Evolutionary conservation across 2,329 filamentous ascomycete genomes (phyloP).

Genomic region (Trichoderma oligosporum): DNA sequence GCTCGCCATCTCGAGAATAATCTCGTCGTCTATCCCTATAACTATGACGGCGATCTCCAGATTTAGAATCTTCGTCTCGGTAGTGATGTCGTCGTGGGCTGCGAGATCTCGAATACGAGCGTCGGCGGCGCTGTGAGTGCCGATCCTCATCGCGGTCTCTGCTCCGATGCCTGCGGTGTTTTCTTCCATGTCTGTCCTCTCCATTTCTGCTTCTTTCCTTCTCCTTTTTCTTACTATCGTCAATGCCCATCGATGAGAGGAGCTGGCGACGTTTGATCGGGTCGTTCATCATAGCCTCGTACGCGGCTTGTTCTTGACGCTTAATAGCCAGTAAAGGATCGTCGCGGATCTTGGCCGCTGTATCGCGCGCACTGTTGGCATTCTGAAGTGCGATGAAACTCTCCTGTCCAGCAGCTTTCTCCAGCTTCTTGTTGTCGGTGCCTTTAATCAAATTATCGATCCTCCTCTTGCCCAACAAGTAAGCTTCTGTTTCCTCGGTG

Average conservation of each 20-base stretch:
- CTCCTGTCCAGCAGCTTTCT: constrained; percentile 66
- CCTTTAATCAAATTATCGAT: constrained; percentile 81
- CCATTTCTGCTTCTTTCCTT: not conserved
- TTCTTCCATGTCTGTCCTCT: constrained; percentile 37
- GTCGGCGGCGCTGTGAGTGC: constrained; percentile 36
- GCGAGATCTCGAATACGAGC: constrained; percentile 45
- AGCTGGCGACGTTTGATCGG: constrained; percentile 65
- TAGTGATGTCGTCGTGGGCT: constrained; percentile 37
- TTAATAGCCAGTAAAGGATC: constrained; percentile 93
- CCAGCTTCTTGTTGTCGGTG: constrained; percentile 73
- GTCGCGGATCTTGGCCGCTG: constrained; percentile 78
- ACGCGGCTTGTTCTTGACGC: constrained; percentile 79
- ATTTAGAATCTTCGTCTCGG: constrained; percentile 27
- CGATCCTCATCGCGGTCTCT: constrained; percentile 35
- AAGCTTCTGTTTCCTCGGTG: constrained; percentile 88
- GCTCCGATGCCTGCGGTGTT: constrained; percentile 44
- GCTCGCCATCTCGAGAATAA: constrained; percentile 21
- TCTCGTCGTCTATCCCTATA: constrained; percentile 7
- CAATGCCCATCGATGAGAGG: constrained; percentile 59
- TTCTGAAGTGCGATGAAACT: constrained; percentile 59
- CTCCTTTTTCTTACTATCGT: constrained; percentile 44
- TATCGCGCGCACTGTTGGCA: constrained; percentile 73
- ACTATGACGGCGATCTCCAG: constrained; percentile 28
- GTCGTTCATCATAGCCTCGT: constrained; percentile 76
- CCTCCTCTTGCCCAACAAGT: constrained; percentile 84